A percentile compares a stretch with the other conserved stretches of the same genome.
Conservation (phyloP, 805 yeast genomes). For the Kockiozyma suomiensis region DNA sequence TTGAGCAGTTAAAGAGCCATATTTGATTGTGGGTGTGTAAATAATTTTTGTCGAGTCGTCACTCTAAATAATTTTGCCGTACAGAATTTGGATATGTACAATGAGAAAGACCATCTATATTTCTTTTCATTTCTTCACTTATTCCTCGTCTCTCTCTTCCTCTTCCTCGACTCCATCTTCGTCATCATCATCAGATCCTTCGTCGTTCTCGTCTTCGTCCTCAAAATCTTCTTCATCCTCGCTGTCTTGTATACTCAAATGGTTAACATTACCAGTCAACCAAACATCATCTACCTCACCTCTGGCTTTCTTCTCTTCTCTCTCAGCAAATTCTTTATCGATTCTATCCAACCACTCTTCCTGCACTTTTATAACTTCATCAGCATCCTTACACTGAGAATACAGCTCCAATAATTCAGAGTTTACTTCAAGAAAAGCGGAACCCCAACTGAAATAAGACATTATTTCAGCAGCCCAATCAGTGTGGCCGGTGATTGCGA, state of each 20-base stretch:
- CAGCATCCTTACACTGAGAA: slow-evolving; percentile 77
- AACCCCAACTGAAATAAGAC: slow-evolving; percentile 89
- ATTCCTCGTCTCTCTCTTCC: slow-evolving; percentile 26
- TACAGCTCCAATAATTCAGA: slow-evolving; percentile 75
- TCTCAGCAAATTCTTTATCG: slow-evolving; percentile 64
- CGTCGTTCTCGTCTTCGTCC: slow-evolving; percentile 40
- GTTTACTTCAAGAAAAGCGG: slow-evolving; percentile 80
- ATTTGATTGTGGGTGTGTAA: neutral
- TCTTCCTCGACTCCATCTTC: slow-evolving; percentile 38
- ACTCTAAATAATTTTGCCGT: neutral
- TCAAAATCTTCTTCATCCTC: slow-evolving; percentile 38
- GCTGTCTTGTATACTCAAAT: slow-evolving; percentile 42
- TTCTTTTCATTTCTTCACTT: neutral
- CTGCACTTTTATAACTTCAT: slow-evolving; percentile 71
- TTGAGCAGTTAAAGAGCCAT: slow-evolving; percentile 21
- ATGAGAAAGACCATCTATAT: neutral
- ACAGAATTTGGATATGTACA: neutral
- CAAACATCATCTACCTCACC: slow-evolving; percentile 71
- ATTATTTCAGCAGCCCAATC: slow-evolving; percentile 86
- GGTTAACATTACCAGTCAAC: slow-evolving; percentile 78
- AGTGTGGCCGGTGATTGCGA: slow-evolving; percentile 85
- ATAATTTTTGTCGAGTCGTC: neutral
- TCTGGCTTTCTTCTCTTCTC: slow-evolving; percentile 53
- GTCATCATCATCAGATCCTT: too few relatives aligned
- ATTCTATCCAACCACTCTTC: slow-evolving; percentile 69